Percentiles rank a stretch among this genome's conserved stretches.
phyloP scores from a whole-genome alignment of 75 land plant species.

The Selaginella moellendorffii region DNA sequence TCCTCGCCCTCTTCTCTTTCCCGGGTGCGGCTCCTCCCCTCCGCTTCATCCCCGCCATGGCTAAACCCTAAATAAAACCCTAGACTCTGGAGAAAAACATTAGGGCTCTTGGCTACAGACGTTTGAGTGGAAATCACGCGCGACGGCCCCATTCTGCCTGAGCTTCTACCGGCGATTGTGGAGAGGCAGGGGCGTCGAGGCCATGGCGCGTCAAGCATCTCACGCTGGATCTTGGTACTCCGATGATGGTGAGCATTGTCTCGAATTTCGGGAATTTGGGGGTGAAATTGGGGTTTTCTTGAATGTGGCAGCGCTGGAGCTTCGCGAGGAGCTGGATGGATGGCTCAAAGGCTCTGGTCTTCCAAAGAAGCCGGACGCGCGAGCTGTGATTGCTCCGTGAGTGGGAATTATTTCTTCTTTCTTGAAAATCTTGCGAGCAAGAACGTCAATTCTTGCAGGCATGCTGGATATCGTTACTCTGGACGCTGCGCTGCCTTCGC shows the following conservation, averaged over 20 bases:
- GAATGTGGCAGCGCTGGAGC: conserved; percentile 35
- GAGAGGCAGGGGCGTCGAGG: too few species aligned
- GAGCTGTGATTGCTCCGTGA: conserved; percentile 98
- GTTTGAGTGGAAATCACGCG: too few species aligned
- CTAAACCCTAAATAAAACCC: too few species aligned
- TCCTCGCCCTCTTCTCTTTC: not conserved
- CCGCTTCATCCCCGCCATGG: not conserved
- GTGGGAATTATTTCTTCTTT: too few species aligned
- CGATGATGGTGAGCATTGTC: conserved; percentile 38
- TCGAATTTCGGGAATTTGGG: too few species aligned
- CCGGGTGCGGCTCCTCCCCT: not conserved
- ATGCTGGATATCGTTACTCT: conserved; percentile 97
- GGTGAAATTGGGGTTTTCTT: conserved; percentile 11
- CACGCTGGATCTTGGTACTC: conserved; percentile 95
- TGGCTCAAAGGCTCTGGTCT: conserved; percentile 64
- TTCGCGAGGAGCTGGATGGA: conserved; percentile 64
- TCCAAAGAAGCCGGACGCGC: conserved; percentile 48
- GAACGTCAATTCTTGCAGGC: conserved; percentile 48
- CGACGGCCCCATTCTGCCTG: too few species aligned
- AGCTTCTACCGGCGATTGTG: too few species aligned
- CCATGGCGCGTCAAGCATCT: conserved; percentile 40
- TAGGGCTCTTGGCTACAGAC: too few species aligned
- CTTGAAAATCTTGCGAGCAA: too few species aligned
- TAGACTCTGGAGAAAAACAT: too few species aligned
- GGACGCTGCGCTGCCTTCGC: conserved; percentile 96